Evolutionary conservation across 2,329 filamentous ascomycete genomes (phyloP).

Genomic region (Claviceps fusiformis): DNA sequence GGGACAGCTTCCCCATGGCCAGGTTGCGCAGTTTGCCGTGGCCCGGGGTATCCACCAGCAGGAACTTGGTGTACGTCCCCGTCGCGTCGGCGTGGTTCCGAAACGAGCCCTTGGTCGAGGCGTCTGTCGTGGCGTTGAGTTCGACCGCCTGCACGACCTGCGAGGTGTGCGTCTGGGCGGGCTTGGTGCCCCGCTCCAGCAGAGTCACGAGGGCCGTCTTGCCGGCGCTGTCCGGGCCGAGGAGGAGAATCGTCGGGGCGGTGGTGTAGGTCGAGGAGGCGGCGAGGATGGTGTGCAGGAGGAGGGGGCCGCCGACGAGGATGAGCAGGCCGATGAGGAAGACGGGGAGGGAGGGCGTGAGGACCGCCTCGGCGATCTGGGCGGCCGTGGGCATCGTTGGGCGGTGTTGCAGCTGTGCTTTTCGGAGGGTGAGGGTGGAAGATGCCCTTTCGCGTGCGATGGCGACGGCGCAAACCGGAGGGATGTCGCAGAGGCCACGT

Average conservation of each 20-base stretch:
- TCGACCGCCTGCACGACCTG: conserved; percentile 38
- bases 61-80: conserved; percentile 52
- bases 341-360: conserved; percentile 46
- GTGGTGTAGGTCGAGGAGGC: conserved; percentile 48
- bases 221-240: conserved; percentile 70
- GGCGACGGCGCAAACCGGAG: no score
- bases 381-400: conserved; percentile 24
- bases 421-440: no score
- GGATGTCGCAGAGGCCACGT: no score
- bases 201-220: conserved; percentile 83
- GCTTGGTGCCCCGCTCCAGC: conserved; percentile 39
- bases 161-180: conserved; percentile 40
- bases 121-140: conserved; percentile 37
- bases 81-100: conserved; percentile 41
- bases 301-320: conserved; percentile 57
- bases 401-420: neutral
- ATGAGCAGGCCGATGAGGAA: conserved; percentile 58
- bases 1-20: conserved; percentile 39
- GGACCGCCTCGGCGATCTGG: conserved; percentile 34
- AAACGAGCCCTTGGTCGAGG: conserved; percentile 29
- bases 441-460: no score
- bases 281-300: conserved; percentile 67
- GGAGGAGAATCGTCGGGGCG: conserved; percentile 63
- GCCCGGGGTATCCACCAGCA: conserved; percentile 79
- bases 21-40: conserved; percentile 82